These are phyloP conservation scores for Simmondsia chinensis DNA, from an alignment of 148 eudicot species.

Conservation along the genomic window DNA sequence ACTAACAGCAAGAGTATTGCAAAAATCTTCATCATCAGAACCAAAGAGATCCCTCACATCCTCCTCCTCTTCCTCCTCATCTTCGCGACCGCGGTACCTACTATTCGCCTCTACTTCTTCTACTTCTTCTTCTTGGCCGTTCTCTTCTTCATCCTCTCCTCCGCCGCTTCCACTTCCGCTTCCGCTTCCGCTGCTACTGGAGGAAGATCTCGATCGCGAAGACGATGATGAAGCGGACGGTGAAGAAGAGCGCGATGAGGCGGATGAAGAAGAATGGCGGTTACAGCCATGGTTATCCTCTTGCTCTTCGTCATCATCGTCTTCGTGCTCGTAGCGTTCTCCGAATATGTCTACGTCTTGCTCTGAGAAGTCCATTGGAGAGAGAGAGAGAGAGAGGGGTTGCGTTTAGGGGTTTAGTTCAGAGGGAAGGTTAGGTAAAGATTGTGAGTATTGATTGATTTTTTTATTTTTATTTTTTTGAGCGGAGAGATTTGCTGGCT, in stretches of 20 bases:
- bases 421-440: too few species aligned
- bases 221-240: slow-evolving; percentile 54
- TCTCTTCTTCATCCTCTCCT: slow-evolving; percentile 19
- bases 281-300: background rate
- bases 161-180: slow-evolving; percentile 19
- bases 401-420: slow-evolving; percentile 27
- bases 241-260: slow-evolving; percentile 42
- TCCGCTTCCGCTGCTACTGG: slow-evolving; percentile 37
- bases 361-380: slow-evolving; percentile 57
- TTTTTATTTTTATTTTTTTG: too few species aligned
- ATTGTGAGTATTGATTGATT: too few species aligned
- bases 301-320: slow-evolving; percentile 7
- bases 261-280: slow-evolving; percentile 44
- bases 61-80: slow-evolving; percentile 27
- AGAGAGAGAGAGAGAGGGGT: slow-evolving; percentile 5
- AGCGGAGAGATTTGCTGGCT: too few species aligned
- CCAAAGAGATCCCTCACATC: slow-evolving; percentile 87
- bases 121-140: slow-evolving; percentile 25
- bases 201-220: slow-evolving; percentile 48
- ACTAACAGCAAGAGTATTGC: slow-evolving; percentile 54
- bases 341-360: slow-evolving; percentile 66
- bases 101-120: slow-evolving; percentile 18
- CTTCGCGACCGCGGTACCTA: slow-evolving; percentile 26
- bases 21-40: slow-evolving; percentile 79
- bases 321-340: slow-evolving; percentile 21